These are phyloP conservation scores for Pythium volutum DNA, from an alignment of 352 stramenopile genomes.

Conservation along the genomic window DNA sequence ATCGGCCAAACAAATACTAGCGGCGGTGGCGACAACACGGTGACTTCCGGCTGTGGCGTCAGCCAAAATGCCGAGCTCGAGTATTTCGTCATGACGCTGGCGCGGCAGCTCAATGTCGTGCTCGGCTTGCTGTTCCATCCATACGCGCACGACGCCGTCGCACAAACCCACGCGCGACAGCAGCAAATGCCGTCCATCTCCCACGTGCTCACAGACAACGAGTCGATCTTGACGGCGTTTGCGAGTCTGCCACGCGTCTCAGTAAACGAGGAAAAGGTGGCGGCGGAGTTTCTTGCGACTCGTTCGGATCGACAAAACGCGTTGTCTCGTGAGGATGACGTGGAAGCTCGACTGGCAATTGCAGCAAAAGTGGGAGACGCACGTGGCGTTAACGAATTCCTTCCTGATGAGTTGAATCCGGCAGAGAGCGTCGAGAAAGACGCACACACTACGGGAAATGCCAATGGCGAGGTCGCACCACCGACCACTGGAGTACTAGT, in stretches of 20 bases:
- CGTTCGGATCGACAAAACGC: not conserved
- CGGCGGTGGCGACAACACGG: not conserved
- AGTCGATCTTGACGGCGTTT: conserved; percentile 51
- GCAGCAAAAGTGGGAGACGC: not conserved
- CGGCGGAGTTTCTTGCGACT: not conserved
- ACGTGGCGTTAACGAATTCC: not conserved
- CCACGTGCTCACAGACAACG: conserved; percentile 59
- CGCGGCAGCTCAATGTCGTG: conserved; percentile 56
- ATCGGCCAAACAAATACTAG: not conserved
- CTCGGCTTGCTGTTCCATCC: conserved; percentile 60
- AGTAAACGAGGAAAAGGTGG: not conserved
- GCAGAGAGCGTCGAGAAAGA: not conserved
- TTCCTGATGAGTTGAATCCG: not conserved
- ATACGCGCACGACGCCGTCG: conserved; percentile 27
- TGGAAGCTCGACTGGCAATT: too few species aligned
- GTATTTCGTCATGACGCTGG: conserved; percentile 55
- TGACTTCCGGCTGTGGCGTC: not conserved
- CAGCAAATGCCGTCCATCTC: conserved; percentile 40
- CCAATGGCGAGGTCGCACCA: not conserved
- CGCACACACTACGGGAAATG: not conserved
- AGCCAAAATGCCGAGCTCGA: conserved; percentile 35
- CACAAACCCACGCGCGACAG: conserved; percentile 34
- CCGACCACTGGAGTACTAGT: not conserved
- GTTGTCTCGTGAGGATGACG: too few species aligned
- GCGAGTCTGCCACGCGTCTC: not conserved